Base-by-base conservation (phyloP, 2,329 filamentous ascomycete genomes). In the Raffaelea arxii region DNA sequence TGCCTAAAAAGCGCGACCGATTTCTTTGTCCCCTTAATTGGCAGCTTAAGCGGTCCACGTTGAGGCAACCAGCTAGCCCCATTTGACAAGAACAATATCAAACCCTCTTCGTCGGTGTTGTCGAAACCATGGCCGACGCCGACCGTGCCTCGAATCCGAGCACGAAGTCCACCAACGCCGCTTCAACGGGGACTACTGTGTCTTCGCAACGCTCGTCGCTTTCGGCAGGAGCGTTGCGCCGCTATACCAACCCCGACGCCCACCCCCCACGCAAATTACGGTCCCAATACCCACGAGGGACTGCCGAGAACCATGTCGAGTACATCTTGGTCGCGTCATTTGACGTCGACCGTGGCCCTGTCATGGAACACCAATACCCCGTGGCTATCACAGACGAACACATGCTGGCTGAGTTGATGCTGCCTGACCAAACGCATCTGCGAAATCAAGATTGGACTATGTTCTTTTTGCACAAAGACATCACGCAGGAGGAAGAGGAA, bases 351-450 rank as follows among this genome's bases (percentile, higher is more conserved):
- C 82, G 87, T 45, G 92, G 92, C 3, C 91, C 91, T 41, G 82
- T 96, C 56, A 97, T 98, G 92, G 92, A 98, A 62, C 90, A 98
- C 62, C 92, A 98, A 62, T 98, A 91, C 61, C 92, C 92, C 0
- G 83, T 87, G 37, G 82, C 91, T 43, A 97, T 98, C 52, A 96
- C 89, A 43, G 91, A 98, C 62, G 92, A 98, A 68, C 85, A 94
- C 59, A 97, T 97, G 90, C 68, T 98, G 59, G 92, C 92, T 6
- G 92, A 98, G 70, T 78, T 98, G 59, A 98, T 98, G 92, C 70
- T 98, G 62, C 92, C 92, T 0, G 92, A 98, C 65, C 91, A 97
- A 65, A 89, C 91, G 21, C 92, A 98, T 66, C 81, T 92, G 51
- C 80, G 92, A 35, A 91, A 86, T 59, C 90, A 97, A 66, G 92